Base-by-base conservation (phyloP, 352 stramenopile species). In the Globisporangium megalacanthum region DNA sequence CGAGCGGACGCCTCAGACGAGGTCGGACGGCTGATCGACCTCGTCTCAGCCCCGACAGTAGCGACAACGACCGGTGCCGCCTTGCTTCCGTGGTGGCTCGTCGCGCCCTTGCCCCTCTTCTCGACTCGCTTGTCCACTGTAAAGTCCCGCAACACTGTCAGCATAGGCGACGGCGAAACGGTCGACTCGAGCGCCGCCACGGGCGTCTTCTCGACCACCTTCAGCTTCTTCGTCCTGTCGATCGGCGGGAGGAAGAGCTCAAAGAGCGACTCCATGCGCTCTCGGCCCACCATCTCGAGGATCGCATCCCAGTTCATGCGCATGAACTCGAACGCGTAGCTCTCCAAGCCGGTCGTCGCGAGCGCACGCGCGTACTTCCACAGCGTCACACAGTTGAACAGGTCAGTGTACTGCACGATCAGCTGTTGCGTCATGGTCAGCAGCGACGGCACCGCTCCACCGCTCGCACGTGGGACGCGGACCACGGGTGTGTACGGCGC, bases 281-380 rank as follows among this genome's bases (percentile, higher is more conserved):
- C 79, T 39, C 75, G 73, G 25, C 76, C 77, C 29, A 75, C 65
- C 57, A 77, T 66, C 17, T 89, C 81, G 31, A 94, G 55, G 22
- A 94, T 58, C 15, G 72, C 81, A 54, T 94, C 82, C 73, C 80
- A 88, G 58, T 94, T 94, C 41, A 68, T 61, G 20, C 64, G 61
- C 75, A 91, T 82, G 58, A 89, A 94, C 45, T 72, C 57, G 22
- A 67, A n/a, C 20, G 78, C 89, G 42, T 80, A 83, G 0, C 42
- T 47, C 56, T 79, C 63, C 13, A 93, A 62, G 15, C 55, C 53
- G 7, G 65, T 58, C 35, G 79, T 66, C 46, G 76, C 69, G 41
- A 88, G 77, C 33, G 62, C 64, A 51, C 84, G 73, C 4, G 77
- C 81, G 54, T 86, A 79, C 48, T 85, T 78, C 66, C 70, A 88